phyloP scores from a whole-genome alignment of 306 rosid genomes.

The Quercus engelmannii region DNA sequence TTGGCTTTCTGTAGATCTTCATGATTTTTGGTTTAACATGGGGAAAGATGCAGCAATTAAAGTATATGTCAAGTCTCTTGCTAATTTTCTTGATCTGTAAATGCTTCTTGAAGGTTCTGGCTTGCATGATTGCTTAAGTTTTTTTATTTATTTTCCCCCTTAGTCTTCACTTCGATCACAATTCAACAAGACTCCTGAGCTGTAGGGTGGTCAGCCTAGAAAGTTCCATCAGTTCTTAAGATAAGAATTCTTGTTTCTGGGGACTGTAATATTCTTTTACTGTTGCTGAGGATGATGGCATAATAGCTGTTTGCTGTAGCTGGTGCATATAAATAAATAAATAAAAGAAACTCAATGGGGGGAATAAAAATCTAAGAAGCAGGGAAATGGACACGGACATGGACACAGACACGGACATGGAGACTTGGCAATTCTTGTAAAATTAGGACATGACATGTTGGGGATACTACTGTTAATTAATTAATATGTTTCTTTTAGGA shows the following conservation, averaged over 20 bases:
- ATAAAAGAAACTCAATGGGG: too few relatives aligned
- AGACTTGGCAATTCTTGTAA: too few relatives aligned
- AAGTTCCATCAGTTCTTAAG: not conserved
- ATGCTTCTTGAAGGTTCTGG: not conserved
- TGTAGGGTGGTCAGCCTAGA: too few relatives aligned
- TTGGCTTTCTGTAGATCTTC: not conserved
- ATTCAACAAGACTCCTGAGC: not conserved
- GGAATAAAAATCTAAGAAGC: too few relatives aligned
- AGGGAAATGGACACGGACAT: too few relatives aligned
- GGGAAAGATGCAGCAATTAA: not conserved
- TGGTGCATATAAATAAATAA: not conserved
- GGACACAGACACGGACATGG: too few relatives aligned
- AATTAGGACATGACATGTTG: too few relatives aligned
- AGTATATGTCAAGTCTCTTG: not conserved
- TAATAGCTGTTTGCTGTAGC: constrained; percentile 1
- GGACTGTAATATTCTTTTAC: not conserved
- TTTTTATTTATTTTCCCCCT: not conserved
- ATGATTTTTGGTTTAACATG: not conserved
- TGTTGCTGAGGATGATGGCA: not conserved
- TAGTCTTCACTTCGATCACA: not conserved
- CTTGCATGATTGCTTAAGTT: not conserved
- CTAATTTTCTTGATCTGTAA: not conserved
- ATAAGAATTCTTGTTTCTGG: not conserved
- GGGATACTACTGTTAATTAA: too few relatives aligned
- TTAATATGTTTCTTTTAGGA: too few relatives aligned